Evolutionary conservation across 1,139 yeast species (phyloP), one percentile per base, ranked within the genome.

Genomic region (Hanseniaspora uvarum): DNA sequence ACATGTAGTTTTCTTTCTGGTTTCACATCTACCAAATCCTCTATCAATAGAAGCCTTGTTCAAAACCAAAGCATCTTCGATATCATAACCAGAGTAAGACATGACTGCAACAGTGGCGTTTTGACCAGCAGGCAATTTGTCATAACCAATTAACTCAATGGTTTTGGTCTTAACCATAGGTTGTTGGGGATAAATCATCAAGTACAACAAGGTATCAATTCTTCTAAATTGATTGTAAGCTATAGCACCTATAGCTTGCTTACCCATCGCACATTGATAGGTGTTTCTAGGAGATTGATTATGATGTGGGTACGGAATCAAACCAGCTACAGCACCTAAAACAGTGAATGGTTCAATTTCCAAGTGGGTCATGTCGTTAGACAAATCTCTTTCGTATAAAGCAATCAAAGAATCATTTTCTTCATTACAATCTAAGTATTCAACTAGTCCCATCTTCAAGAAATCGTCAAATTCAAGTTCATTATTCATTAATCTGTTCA

Each of bases 281-380:
- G 98, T 92, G 69, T 92, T 92, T 81, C 98, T 94, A 57, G 98
- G 98, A 56, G 97, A 89, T 75, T 92, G 99, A 70, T 92, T 92
- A 71, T 92, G 99, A 72, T 92, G 98, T 16, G 99, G 99, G 86
- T 92, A 92, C 26, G 99, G 99, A 77, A 92, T 92, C 68, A 92
- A 89, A 41, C 96, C 86, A 10, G 99, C 99, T 49, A 96, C 95
- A 12, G 56, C 56, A 49, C 99, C 99, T 54, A 92, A 73, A 2
- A 92, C 86, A 0, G 98, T 92, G 70, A 92, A 92, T 3, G 96
- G 96, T 68, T 92, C 98, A 62, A 92, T 87, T 71, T 92, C 99
- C 64, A 94, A 71, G 69, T 92, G 99, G 0, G 98, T 89, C 31
- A 84, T 81, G 30, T 74, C 73, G 3, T 69, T 70, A 14, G 69